Conservation (phyloP, 1,284 basidiomycete genomes). For the Rhodotorula mucilaginosa region DNA sequence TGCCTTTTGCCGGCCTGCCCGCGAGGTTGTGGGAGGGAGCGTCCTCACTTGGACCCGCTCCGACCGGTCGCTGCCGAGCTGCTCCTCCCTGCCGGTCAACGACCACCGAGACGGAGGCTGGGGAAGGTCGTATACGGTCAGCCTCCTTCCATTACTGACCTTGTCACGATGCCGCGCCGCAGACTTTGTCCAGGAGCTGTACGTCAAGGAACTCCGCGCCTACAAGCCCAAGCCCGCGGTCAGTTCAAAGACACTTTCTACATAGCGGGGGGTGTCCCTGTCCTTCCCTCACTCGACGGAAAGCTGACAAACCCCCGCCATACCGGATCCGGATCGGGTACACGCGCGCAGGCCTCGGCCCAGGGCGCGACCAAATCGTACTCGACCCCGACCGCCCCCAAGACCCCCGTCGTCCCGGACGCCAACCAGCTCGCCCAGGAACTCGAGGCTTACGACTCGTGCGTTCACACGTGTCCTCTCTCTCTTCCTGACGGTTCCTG, state of each 20-base stretch:
- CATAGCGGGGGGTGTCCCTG: no score
- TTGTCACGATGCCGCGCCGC: not conserved
- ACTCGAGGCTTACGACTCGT: constrained; percentile 50
- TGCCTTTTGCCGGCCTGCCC: no score
- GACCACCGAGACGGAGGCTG: not conserved
- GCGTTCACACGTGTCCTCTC: constrained; percentile 6
- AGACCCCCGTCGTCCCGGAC: constrained; percentile 49
- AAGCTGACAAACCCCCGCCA: no score
- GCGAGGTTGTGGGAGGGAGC: no score
- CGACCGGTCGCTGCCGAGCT: not conserved
- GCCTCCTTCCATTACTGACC: not conserved
- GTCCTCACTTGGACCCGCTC: no score
- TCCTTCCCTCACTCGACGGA: not conserved
- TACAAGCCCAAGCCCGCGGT: constrained; percentile 52
- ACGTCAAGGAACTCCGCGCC: constrained; percentile 52
- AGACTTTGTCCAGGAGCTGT: constrained; percentile 54
- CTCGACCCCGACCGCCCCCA: constrained; percentile 49
- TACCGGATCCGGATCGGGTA: not conserved
- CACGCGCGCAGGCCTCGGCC: constrained; percentile 33
- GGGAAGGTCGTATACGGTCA: no score
- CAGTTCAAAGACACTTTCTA: constrained; percentile 17
- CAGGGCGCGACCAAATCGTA: constrained; percentile 52
- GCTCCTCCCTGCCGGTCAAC: not conserved
- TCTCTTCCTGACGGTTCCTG: no score
- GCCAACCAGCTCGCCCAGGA: constrained; percentile 50